These are phyloP conservation scores for Thuja plicata DNA, from an alignment of 83 land plant genomes.

Conservation along the genomic window DNA sequence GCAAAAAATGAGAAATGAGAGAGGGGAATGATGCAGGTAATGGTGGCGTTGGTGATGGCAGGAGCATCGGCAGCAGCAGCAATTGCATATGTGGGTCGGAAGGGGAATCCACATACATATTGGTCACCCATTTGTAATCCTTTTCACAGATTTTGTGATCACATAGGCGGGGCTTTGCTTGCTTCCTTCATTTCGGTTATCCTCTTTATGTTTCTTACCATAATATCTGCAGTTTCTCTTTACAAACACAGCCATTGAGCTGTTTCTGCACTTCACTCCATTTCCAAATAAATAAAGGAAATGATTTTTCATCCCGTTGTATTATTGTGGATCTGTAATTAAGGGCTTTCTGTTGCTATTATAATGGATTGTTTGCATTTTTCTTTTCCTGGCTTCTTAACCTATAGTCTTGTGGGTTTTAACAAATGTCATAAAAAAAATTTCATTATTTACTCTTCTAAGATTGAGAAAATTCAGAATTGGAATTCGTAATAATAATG, in stretches of 20 bases:
- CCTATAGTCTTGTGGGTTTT: no score
- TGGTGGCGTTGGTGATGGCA: slow-evolving; percentile 35
- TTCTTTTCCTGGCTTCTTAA: no score
- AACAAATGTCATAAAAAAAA: no score
- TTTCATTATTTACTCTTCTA: no score
- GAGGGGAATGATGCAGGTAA: slow-evolving; percentile 28
- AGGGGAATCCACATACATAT: slow-evolving; percentile 44
- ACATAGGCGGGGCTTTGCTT: slow-evolving; percentile 39
- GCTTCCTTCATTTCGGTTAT: slow-evolving; percentile 34
- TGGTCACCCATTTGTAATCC: slow-evolving; percentile 54
- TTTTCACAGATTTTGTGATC: slow-evolving; percentile 52
- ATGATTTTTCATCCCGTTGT: no score
- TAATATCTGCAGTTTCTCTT: slow-evolving; percentile 36
- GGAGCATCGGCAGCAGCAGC: slow-evolving; percentile 51
- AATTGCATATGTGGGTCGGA: slow-evolving; percentile 59
- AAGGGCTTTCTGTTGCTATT: no score
- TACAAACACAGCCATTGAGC: background rate
- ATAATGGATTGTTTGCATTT: no score
- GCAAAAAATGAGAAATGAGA: no score
- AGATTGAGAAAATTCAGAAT: no score
- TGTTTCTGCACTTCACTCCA: background rate
- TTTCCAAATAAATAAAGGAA: no score
- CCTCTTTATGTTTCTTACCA: slow-evolving; percentile 33
- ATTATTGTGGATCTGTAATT: no score
- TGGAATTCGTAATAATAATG: no score